Conservation (phyloP, 352 stramenopile genomes). For the Globisporangium abappressorium region DNA sequence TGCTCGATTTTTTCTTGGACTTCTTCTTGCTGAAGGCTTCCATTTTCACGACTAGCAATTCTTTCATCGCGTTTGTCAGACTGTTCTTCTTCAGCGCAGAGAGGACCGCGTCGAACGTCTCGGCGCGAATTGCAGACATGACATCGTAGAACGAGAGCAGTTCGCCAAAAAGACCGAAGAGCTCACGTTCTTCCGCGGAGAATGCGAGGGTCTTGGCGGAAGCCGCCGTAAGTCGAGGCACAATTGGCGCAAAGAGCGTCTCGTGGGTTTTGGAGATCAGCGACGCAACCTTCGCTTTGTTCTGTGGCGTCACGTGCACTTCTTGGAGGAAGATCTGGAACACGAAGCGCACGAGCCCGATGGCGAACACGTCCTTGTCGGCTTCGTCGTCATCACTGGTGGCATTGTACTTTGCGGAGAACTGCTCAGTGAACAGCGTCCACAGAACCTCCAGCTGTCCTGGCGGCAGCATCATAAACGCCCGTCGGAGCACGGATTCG, state of each 20-base stretch:
- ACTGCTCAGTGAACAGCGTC: conserved; percentile 57
- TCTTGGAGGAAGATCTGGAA: conserved; percentile 79
- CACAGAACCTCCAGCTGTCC: conserved; percentile 81
- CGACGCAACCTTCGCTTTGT: conserved; percentile 51
- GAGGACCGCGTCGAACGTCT: conserved; percentile 52
- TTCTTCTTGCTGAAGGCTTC: conserved; percentile 16
- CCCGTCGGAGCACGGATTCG: conserved; percentile 50
- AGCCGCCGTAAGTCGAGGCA: conserved; percentile 13
- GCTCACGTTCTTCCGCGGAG: conserved; percentile 47
- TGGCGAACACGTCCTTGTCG: conserved; percentile 13
- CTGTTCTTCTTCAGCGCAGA: conserved; percentile 30
- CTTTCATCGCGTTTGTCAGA: conserved; percentile 34
- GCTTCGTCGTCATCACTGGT: conserved; percentile 5
- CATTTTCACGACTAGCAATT: conserved; percentile 29
- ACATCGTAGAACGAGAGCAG: conserved; percentile 70
- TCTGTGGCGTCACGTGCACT: conserved; percentile 77
- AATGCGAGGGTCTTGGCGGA: conserved; percentile 18
- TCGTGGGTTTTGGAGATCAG: conserved; percentile 55
- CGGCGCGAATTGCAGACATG: conserved; percentile 30
- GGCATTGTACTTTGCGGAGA: conserved; percentile 24
- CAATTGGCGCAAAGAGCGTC: conserved; percentile 40
- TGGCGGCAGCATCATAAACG: conserved; percentile 69
- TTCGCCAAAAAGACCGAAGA: conserved; percentile 75
- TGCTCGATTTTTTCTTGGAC: background rate
- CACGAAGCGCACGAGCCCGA: conserved; percentile 64